Evolutionary conservation across 164 flowering plant genomes (phyloP).

Genomic region (Vitis riparia): DNA sequence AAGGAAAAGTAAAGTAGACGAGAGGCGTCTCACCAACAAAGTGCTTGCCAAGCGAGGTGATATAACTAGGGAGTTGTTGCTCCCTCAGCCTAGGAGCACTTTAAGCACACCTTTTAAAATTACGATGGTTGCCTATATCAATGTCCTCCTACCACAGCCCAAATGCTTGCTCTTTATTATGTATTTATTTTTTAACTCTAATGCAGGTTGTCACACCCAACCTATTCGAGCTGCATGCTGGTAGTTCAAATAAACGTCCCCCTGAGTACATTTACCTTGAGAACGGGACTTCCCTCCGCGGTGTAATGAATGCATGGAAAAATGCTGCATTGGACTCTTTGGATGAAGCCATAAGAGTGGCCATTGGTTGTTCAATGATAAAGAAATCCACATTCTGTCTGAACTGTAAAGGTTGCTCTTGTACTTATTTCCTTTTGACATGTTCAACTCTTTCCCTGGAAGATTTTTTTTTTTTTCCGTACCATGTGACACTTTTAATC

Average conservation of each 20-base stretch:
- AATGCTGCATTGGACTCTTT: slow-evolving; percentile 37
- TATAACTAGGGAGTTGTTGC: no score
- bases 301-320: slow-evolving; percentile 60
- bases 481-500: neutral
- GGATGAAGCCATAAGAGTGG: slow-evolving; percentile 42
- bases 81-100: no score
- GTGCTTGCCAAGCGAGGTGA: no score
- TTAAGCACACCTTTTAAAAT: no score
- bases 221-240: slow-evolving; percentile 77
- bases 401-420: slow-evolving; percentile 52
- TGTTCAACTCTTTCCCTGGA: neutral
- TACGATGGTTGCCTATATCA: no score
- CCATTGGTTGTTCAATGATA: slow-evolving; percentile 28
- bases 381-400: slow-evolving; percentile 31
- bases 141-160: no score
- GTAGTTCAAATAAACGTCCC: slow-evolving; percentile 68
- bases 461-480: no score
- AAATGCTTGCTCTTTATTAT: neutral
- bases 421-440: neutral
- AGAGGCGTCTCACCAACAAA: no score
- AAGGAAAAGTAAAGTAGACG: no score
- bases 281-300: slow-evolving; percentile 66
- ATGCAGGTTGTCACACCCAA: slow-evolving; percentile 60
- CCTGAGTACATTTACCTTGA: slow-evolving; percentile 68
- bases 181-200: neutral